Evolutionary conservation across 768 basidiomycete species (phyloP), one percentile per base, ranked within the genome.

Genomic region (Tremella mesenterica): DNA sequence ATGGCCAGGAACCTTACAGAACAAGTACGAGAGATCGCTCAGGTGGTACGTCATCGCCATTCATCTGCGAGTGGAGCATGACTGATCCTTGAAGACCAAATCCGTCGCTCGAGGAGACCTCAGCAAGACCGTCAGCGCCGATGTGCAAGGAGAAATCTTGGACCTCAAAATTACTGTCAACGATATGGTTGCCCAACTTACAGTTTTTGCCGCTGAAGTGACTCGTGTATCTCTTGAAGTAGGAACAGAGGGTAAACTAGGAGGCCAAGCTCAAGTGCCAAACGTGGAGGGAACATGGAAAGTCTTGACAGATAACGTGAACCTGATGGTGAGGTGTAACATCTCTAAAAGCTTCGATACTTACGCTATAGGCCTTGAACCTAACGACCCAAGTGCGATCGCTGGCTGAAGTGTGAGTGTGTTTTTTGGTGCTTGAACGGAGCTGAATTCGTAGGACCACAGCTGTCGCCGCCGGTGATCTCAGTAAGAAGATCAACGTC

Each of bases 401-500:
- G 23, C 58, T 74, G 20, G 73, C 73, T 2, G 65, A 67, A 58
- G 68, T 70, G 56, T 63, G 31, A 50, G 61, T 55, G 3, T 4
- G 10, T 14, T 36, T 34, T 1, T 13, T 23, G 4, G 36, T 1
- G 26, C 13, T 25, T 25, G 41, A 21, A 26, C 26, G 28, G 26
- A 33, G n/a, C 43, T 54, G 48, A 47, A 2, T 23, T n/a, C 20
- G 4, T 36, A 60, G 56, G 2, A 65, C 63, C 4, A 70, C 64
- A 5, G 62, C 64, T 14, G 89, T 95, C 54, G 91, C 91, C 18
- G 81, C 82, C 39, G 91, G 91, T 29, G 89, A 96, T 61, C 54
- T 73, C 20, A 87, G 85, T 1, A 86, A 88, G 75, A 91, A 88
- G 78, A 88, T 96, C 67, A 85, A 88, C 64, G 90, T 96, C 57